phyloP scores from a whole-genome alignment of 345 rosid genomes.

The Trapa incisa region DNA sequence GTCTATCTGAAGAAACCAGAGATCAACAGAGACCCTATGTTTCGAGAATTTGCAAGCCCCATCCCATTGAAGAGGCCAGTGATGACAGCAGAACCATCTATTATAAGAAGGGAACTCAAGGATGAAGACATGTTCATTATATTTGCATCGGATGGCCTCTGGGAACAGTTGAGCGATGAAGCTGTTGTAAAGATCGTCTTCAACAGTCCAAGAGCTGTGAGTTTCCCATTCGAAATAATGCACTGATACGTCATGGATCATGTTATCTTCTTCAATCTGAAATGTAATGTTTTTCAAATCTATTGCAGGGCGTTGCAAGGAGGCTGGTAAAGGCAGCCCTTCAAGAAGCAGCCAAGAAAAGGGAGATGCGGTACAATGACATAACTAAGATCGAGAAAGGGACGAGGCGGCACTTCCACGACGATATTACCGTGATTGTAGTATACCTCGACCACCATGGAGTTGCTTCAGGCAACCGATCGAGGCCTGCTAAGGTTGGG shows the following conservation, averaged over 20 bases:
- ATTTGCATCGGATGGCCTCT: conserved; percentile 99
- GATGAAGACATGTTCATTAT: conserved; percentile 74
- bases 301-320: conserved; percentile 51
- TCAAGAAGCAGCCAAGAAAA: conserved; percentile 58
- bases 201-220: conserved; percentile 78
- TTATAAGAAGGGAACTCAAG: conserved; percentile 53
- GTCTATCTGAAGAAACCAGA: conserved; percentile 93
- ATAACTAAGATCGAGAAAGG: conserved; percentile 49
- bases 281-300: background rate
- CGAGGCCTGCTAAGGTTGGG: conserved; percentile 20
- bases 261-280: background rate
- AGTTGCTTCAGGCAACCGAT: conserved; percentile 19
- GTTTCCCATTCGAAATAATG: conserved; percentile 11
- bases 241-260: background rate
- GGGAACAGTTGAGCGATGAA: conserved; percentile 95
- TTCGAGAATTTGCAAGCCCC: conserved; percentile 63
- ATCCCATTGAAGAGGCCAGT: conserved; percentile 72
- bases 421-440: conserved; percentile 62
- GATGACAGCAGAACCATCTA: conserved; percentile 86
- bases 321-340: conserved; percentile 65
- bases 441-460: conserved; percentile 56
- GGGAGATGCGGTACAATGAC: conserved; percentile 55
- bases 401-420: conserved; percentile 63
- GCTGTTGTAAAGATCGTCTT: conserved; percentile 80
- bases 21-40: conserved; percentile 61